Base-by-base conservation (phyloP, 805 yeast species). In the Nakazawaea peltata region DNA sequence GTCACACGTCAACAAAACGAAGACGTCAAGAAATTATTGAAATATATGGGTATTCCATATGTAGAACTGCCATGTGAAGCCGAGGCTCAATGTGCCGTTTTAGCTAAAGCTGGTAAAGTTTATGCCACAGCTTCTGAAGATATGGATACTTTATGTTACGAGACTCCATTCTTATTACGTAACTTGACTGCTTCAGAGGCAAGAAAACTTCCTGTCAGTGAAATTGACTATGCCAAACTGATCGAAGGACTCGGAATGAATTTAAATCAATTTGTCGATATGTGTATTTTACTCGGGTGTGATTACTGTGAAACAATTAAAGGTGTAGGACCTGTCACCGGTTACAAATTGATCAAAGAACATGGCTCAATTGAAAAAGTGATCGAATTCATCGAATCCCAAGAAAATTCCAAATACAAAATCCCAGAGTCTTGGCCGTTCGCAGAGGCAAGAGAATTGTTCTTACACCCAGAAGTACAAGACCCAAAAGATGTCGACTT, bases 111-210 rank as follows among this genome's bases (percentile, higher is more conserved):
- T 10, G 97, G 95, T 2, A 87, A 86, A 51, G 97, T 90, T 0
- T 92, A 79, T 53, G 98, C 95, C 7, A 95, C 97, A 3, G 98
- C 97, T 1, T 82, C 95, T 5, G 98, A 92, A 56, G 98, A 92
- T 74, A 92, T 92, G 98, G 98, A 92, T 59, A 92, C 98, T 1
- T 57, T 92, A 37, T 92, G 97, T 51, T 92, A 90, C 53, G 79
- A 76, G 38, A 84, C 97, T 2, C 92, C 95, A 5, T 76, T 62
- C 41, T 61, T 92, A 36, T 65, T 92, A 41, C 72, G 98, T 45
- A 95, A 92, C 54, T 68, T 92, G 56, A 92, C 97, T 0, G 92
- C 88, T 45, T 77, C 97, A 1, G 98, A 92, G 53, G 90, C 94
- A 19, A 72, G 94, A 48, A 92, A 92, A 56, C 74, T 84, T 56